Evolutionary conservation across 2,329 filamentous ascomycete genomes (phyloP), one percentile per base, ranked within the genome.

Genomic region (Simplicillium aogashimaense): DNA sequence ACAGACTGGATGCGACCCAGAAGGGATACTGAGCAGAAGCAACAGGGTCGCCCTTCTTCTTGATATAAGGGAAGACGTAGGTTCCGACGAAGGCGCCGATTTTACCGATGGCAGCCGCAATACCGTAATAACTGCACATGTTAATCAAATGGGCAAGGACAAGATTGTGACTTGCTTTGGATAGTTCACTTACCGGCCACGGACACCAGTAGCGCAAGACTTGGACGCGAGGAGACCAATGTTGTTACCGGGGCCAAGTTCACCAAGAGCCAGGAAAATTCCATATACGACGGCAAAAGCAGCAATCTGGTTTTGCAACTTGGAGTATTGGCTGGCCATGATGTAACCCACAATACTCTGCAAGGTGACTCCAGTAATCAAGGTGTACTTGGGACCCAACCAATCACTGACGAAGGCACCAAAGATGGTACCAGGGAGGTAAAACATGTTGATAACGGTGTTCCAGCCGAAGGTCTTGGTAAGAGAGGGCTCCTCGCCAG

Each of bases 381-480:
- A 69, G 1, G 84, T 82, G 49, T 82, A 77, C 42, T 81, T 80
- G 1, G 89, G 87, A 0, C 89, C 89, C 38, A 94, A 65, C 64
- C 72, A 78, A 61, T 95, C 89, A 18, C 79, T 83, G 7, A 84
- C 65, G 41, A 84, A 84, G 1, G 86, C 83, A 15, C 89, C 89
- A 3, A 83, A 60, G 39, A 89, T 68, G 17, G 86, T 85, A 1
- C 89, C 89, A 0, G 87, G 88, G 37, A 94, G 73, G 60, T 94
- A 94, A 60, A 95, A 95, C 46, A 87, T 66, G 58, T 92, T 94
- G 65, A 94, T 78, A 33, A 95, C 73, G 0, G 83, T 87, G 55
- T 86, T 88, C 87, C 87, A 95, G 32, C 87, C 89, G 45, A 95
- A 89, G 10, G 79, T 66, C 46, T 83, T 83, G 54, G 86, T 90